Conservation (phyloP, 495 filamentous ascomycete species). For the Penicillium parvum region DNA sequence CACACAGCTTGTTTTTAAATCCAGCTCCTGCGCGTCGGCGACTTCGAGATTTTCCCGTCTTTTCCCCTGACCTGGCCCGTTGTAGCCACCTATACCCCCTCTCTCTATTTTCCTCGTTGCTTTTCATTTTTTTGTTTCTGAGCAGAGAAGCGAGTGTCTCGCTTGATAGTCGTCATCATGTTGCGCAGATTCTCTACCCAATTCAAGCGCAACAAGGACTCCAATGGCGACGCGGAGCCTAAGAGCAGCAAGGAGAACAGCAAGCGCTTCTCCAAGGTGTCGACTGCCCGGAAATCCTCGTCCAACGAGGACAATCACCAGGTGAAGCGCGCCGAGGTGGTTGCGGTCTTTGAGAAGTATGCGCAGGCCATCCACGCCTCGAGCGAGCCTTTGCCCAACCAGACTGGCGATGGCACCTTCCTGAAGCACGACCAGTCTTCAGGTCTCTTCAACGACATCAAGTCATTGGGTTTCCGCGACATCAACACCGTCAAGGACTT, state of each 20-base stretch:
- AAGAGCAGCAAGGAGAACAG: slow-evolving; percentile 33
- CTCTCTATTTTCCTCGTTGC: slow-evolving; percentile 4
- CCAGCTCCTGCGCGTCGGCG: slow-evolving; percentile 6
- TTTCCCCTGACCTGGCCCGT: slow-evolving; percentile 12
- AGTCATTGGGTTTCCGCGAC: slow-evolving; percentile 56
- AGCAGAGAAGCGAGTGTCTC: slow-evolving; percentile 7
- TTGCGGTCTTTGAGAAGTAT: slow-evolving; percentile 55
- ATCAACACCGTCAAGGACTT: slow-evolving; percentile 51
- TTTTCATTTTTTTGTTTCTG: slow-evolving; percentile 6
- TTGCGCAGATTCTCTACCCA: slow-evolving; percentile 50
- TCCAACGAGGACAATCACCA: slow-evolving; percentile 32
- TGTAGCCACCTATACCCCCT: slow-evolving; percentile 11
- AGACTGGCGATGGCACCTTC: slow-evolving; percentile 59
- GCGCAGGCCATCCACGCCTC: slow-evolving; percentile 62
- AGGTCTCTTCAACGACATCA: slow-evolving; percentile 60
- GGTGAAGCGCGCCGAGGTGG: slow-evolving; percentile 38
- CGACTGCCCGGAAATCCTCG: slow-evolving; percentile 28
- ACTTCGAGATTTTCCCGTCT: slow-evolving; percentile 5
- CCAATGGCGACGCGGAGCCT: slow-evolving; percentile 37
- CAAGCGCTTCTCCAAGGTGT: slow-evolving; percentile 39
- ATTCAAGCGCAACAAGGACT: slow-evolving; percentile 47
- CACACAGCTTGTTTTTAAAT: slow-evolving; percentile 28
- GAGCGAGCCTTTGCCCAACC: slow-evolving; percentile 59
- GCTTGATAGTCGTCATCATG: slow-evolving; percentile 29
- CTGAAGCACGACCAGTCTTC: slow-evolving; percentile 48